These are phyloP conservation scores for Aureobasidium pullulans DNA, from an alignment of 2,329 filamentous ascomycete genomes.

Conservation along the genomic window DNA sequence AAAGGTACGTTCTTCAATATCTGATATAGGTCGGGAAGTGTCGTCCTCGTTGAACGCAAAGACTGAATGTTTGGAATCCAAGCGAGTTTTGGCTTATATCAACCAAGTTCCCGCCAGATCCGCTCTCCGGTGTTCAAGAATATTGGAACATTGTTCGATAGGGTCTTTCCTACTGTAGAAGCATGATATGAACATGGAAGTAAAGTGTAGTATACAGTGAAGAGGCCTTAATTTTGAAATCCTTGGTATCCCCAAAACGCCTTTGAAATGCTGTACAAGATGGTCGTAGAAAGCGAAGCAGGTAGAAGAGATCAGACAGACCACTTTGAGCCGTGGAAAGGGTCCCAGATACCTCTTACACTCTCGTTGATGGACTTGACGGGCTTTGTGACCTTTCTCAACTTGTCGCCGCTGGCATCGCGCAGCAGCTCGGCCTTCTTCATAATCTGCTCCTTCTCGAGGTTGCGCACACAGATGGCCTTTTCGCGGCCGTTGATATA, in stretches of 20 bases:
- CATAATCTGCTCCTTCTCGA: slow-evolving; percentile 71
- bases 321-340: slow-evolving; percentile 51
- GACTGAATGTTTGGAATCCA: no score
- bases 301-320: slow-evolving; percentile 32
- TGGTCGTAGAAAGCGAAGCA: not conserved
- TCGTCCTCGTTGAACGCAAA: no score
- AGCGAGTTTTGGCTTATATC: no score
- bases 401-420: slow-evolving; percentile 68
- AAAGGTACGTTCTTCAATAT: no score
- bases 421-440: slow-evolving; percentile 69
- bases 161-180: not conserved
- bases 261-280: slow-evolving; percentile 15
- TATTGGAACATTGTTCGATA: no score
- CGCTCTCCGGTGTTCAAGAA: no score
- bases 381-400: slow-evolving; percentile 52
- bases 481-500: slow-evolving; percentile 89
- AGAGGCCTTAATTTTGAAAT: not conserved
- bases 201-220: slow-evolving; percentile 5
- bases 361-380: slow-evolving; percentile 57
- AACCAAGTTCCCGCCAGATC: no score
- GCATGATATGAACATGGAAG: not conserved
- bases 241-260: slow-evolving; percentile 13
- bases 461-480: slow-evolving; percentile 79
- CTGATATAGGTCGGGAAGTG: no score
- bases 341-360: slow-evolving; percentile 59